phyloP scores from a whole-genome alignment of 148 eudicot genomes.

The Cornus kousa region DNA sequence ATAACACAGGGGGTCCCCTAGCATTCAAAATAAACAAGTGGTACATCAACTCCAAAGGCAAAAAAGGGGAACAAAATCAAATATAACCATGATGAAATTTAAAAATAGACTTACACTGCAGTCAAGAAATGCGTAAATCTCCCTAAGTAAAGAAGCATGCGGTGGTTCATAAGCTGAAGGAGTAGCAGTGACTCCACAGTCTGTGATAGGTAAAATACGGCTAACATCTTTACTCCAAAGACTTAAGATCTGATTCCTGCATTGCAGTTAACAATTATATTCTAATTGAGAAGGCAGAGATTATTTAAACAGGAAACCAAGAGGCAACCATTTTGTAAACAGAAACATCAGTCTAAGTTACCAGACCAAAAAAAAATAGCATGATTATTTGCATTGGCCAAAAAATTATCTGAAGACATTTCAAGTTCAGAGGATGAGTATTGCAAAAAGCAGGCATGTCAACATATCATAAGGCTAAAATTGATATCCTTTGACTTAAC shows the following conservation, averaged over 20 bases:
- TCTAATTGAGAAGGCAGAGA: not conserved
- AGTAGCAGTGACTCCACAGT: conserved; percentile 69
- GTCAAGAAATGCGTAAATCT: conserved; percentile 76
- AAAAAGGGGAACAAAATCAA: conserved; percentile 11
- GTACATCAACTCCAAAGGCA: conserved; percentile 1
- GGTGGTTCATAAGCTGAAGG: conserved; percentile 49
- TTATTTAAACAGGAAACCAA: not conserved
- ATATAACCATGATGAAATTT: not conserved
- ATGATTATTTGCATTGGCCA: not conserved
- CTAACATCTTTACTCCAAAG: conserved; percentile 91
- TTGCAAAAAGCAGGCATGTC: not conserved
- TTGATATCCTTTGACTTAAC: not conserved
- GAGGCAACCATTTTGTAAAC: not conserved
- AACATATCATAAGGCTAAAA: not conserved
- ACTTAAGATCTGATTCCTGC: conserved; percentile 86
- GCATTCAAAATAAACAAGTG: not conserved
- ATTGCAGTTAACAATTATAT: conserved; percentile 24
- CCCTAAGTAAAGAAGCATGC: conserved; percentile 62
- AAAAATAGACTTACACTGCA: conserved; percentile 62
- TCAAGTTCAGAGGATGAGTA: not conserved
- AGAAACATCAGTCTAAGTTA: not conserved
- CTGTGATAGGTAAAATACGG: conserved; percentile 82
- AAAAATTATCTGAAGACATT: not conserved
- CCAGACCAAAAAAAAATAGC: conserved; percentile 1
- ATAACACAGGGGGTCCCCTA: too few species aligned